Conservation (phyloP, 176 grass and related monocot genomes). For the sorghum (Sorghum bicolor) region DNA sequence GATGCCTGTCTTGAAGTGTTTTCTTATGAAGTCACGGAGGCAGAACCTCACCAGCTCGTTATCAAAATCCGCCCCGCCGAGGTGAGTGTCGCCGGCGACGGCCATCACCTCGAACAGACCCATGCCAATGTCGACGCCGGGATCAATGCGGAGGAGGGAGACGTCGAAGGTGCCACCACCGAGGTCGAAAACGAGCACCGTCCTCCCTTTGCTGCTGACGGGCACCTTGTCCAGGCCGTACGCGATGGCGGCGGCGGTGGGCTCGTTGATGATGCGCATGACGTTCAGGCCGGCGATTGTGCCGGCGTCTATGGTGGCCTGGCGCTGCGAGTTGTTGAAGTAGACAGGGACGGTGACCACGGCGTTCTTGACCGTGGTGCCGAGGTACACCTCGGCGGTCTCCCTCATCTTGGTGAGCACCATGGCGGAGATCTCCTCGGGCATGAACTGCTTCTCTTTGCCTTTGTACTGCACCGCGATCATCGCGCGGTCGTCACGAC, state of each 20-base stretch:
- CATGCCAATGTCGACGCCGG: background rate
- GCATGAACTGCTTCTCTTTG: slow-evolving; percentile 36
- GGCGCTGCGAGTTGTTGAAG: slow-evolving; percentile 61
- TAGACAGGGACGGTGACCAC: slow-evolving; percentile 57
- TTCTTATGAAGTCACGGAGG: slow-evolving; percentile 39
- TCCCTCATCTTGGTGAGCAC: slow-evolving; percentile 58
- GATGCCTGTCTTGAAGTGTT: slow-evolving; percentile 27
- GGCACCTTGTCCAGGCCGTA: slow-evolving; percentile 60
- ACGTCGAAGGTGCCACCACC: slow-evolving; percentile 60
- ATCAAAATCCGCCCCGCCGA: background rate
- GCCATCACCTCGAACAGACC: background rate
- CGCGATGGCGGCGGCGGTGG: slow-evolving; percentile 55
- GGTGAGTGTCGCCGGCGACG: background rate
- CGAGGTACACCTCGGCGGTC: slow-evolving; percentile 38
- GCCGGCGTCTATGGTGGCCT: slow-evolving; percentile 61
- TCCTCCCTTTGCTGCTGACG: too few species aligned
- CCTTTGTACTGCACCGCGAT: slow-evolving; percentile 38
- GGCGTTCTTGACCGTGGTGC: slow-evolving; percentile 31
- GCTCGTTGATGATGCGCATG: slow-evolving; percentile 56
- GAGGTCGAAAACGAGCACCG: too few species aligned
- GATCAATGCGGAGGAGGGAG: slow-evolving; percentile 11
- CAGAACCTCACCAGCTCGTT: slow-evolving; percentile 29
- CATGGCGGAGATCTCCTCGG: slow-evolving; percentile 69
- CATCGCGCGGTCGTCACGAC: slow-evolving; percentile 38
- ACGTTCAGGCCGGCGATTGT: slow-evolving; percentile 52